A percentile compares a stretch with the other conserved stretches of the same genome.
Conservation (phyloP, 345 rosid species). For the Eutrema yunnanense region DNA sequence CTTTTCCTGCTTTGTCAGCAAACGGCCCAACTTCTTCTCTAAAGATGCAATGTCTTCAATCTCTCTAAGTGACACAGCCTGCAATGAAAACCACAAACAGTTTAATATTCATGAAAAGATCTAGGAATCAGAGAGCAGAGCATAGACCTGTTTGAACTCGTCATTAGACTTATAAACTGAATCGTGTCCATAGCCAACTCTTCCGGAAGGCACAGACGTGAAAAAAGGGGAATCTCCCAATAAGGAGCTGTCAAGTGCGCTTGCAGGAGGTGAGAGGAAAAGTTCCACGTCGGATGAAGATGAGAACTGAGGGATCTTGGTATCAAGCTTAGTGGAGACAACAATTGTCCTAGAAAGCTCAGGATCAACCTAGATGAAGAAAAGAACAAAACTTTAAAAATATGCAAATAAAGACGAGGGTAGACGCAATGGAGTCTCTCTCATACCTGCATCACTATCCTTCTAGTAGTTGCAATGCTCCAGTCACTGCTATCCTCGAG, state of each 20-base stretch:
- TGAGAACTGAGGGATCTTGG: slow-evolving; percentile 91
- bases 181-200: slow-evolving; percentile 76
- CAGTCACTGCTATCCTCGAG: slow-evolving; percentile 98
- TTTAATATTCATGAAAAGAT: slow-evolving; percentile 6
- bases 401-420: background rate
- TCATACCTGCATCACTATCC: slow-evolving; percentile 92
- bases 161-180: slow-evolving; percentile 73
- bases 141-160: slow-evolving; percentile 79
- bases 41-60: slow-evolving; percentile 57
- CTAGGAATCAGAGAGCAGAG: slow-evolving; percentile 10
- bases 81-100: background rate
- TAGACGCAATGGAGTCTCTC: background rate
- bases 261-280: slow-evolving; percentile 83
- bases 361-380: slow-evolving; percentile 72
- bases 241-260: slow-evolving; percentile 81
- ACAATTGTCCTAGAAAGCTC: slow-evolving; percentile 86
- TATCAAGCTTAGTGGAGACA: slow-evolving; percentile 90
- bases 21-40: slow-evolving; percentile 81
- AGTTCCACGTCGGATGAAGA: slow-evolving; percentile 85
- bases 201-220: slow-evolving; percentile 96
- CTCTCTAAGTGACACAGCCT: slow-evolving; percentile 76
- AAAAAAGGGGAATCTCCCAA: slow-evolving; percentile 86
- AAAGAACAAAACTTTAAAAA: slow-evolving; percentile 5
- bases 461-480: slow-evolving; percentile 89
- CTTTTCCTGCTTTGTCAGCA: slow-evolving; percentile 67